A percentile compares a stretch with the other conserved stretches of the same genome.
These are phyloP conservation scores for Darksidea phi DNA, from an alignment of 495 filamentous ascomycete genomes.

Conservation along the genomic window DNA sequence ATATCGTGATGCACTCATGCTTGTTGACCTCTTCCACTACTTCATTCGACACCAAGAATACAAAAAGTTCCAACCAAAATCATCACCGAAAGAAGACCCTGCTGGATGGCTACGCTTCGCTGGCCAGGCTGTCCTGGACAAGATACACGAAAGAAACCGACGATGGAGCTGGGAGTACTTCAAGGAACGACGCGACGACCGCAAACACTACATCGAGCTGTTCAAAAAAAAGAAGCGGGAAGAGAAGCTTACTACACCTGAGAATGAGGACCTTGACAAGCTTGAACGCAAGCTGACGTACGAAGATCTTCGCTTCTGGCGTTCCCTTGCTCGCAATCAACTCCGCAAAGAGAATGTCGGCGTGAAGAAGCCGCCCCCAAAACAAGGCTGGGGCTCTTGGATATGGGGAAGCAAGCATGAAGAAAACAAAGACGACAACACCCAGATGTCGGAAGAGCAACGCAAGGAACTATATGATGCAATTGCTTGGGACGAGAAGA, in stretches of 20 bases:
- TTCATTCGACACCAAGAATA: constrained; percentile 98
- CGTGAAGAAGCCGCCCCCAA: constrained; percentile 64
- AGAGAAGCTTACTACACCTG: constrained; percentile 66
- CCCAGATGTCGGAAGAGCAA: constrained; percentile 88
- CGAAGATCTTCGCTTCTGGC: constrained; percentile 96
- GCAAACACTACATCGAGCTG: constrained; percentile 81
- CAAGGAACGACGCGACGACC: constrained; percentile 84
- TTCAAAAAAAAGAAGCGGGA: constrained; percentile 92
- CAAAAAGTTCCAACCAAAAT: constrained; percentile 87
- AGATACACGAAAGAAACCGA: constrained; percentile 89
- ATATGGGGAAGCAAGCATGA: constrained; percentile 65
- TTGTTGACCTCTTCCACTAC: constrained; percentile 96
- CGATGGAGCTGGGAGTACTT: constrained; percentile 95
- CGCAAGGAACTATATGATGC: constrained; percentile 94
- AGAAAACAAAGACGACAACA: constrained; percentile 61
- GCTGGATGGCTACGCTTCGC: constrained; percentile 90
- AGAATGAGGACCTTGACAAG: constrained; percentile 67
- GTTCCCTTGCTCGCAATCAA: constrained; percentile 89
- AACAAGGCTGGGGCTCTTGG: constrained; percentile 85
- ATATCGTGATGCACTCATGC: constrained; percentile 94
- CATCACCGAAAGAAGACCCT: constrained; percentile 82
- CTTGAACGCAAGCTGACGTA: constrained; percentile 88
- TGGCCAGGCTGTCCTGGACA: constrained; percentile 78
- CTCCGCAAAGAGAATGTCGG: constrained; percentile 91
- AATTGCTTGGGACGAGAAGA: constrained; percentile 98